Evolutionary conservation across 441 rosid species (phyloP).

Genomic region (Adansonia madagascariensis): DNA sequence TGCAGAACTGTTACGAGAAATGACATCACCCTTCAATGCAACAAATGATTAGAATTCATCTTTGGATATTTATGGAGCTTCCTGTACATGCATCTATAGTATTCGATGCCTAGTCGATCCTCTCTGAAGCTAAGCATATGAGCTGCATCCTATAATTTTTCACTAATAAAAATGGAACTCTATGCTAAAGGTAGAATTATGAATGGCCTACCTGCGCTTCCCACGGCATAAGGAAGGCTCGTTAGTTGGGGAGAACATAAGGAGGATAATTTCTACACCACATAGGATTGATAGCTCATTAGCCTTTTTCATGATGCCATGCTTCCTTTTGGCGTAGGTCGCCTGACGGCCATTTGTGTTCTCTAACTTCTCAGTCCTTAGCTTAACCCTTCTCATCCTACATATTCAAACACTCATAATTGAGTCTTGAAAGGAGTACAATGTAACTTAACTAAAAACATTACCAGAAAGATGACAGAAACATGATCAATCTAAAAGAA

Average conservation of each 20-base stretch:
- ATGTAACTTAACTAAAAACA: background rate
- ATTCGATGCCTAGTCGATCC: background rate
- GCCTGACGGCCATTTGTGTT: constrained; percentile 69
- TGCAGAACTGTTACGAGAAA: background rate
- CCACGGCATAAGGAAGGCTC: constrained; percentile 72
- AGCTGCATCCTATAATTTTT: background rate
- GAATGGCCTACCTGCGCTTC: constrained; percentile 52
- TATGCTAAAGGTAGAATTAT: background rate
- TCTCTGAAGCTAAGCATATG: background rate
- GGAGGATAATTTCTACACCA: constrained; percentile 70
- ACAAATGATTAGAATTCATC: background rate
- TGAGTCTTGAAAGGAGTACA: background rate
- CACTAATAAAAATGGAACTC: background rate
- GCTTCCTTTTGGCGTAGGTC: constrained; percentile 72
- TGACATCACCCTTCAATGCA: background rate
- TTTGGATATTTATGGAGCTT: background rate
- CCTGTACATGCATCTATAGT: background rate
- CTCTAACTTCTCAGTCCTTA: constrained; percentile 75
- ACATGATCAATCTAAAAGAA: background rate
- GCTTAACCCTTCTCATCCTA: constrained; percentile 93
- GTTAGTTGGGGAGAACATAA: constrained; percentile 81
- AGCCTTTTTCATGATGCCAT: constrained; percentile 81
- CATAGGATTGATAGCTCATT: constrained; percentile 70
- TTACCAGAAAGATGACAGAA: background rate
- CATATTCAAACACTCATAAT: constrained; percentile 27